A percentile compares a stretch with the other conserved stretches of the same genome.
These are phyloP conservation scores for Secale cereale DNA, from an alignment of 176 grass and related monocot genomes.

Conservation along the genomic window DNA sequence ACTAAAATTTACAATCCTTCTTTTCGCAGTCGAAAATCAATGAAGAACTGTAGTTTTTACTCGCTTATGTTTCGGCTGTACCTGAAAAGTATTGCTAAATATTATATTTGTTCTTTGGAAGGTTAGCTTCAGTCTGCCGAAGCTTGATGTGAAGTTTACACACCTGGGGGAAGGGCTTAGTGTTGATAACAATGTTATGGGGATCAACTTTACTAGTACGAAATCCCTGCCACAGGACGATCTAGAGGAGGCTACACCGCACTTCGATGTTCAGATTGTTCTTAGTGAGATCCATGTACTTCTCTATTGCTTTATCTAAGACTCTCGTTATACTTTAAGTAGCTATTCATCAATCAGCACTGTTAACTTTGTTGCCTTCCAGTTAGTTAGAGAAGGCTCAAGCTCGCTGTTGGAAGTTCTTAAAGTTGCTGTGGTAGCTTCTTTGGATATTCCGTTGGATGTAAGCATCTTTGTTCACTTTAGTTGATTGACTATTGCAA, in stretches of 20 bases:
- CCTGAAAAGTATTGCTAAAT: slow-evolving; percentile 50
- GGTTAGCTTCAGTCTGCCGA: slow-evolving; percentile 99
- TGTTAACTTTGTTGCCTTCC: slow-evolving; percentile 44
- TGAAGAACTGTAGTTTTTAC: slow-evolving; percentile 14
- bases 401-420: slow-evolving; percentile 94
- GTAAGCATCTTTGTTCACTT: slow-evolving; percentile 55
- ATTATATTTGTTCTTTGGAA: slow-evolving; percentile 93
- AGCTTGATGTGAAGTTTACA: slow-evolving; percentile 96
- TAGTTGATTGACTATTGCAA: slow-evolving; percentile 6
- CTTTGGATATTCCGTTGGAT: slow-evolving; percentile 82
- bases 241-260: slow-evolving; percentile 64
- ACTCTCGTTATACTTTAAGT: slow-evolving; percentile 15
- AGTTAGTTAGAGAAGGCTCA: slow-evolving; percentile 76
- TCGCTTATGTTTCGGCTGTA: not conserved
- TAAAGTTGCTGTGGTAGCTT: slow-evolving; percentile 71
- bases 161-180: slow-evolving; percentile 71
- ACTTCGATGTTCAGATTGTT: slow-evolving; percentile 96
- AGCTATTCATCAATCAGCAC: slow-evolving; percentile 18
- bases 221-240: slow-evolving; percentile 71
- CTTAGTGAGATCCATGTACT: slow-evolving; percentile 95
- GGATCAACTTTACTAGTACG: slow-evolving; percentile 73
- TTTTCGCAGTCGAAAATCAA: not conserved
- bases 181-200: slow-evolving; percentile 85
- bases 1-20: slow-evolving; percentile 10
- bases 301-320: slow-evolving; percentile 21